A percentile compares a stretch with the other conserved stretches of the same genome.
These are phyloP conservation scores for Gastrolobium bilobum DNA, from an alignment of 306 rosid species.

Conservation along the genomic window DNA sequence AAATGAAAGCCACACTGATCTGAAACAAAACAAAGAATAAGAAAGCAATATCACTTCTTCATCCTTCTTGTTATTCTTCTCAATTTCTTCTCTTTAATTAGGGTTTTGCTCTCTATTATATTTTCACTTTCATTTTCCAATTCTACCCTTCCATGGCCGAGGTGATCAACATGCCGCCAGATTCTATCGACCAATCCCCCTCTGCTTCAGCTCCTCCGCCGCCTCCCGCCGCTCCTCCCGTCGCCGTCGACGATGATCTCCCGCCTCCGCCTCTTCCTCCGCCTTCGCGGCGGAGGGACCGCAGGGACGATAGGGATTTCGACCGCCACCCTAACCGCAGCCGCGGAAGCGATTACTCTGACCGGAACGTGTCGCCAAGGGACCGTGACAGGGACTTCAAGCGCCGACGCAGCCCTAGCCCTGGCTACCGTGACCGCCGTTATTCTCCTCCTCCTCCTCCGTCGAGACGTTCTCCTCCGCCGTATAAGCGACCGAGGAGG, in stretches of 20 bases:
- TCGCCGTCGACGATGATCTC: constrained; percentile 54
- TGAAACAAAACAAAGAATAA: too few species aligned
- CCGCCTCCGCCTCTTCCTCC: constrained; percentile 51
- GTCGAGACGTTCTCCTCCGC: constrained; percentile 80
- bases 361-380: constrained; percentile 69
- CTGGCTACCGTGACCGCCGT: constrained; percentile 78
- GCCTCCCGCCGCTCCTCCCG: constrained; percentile 42
- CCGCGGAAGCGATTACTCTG: constrained; percentile 73
- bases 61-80: neutral
- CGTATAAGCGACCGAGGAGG: constrained; percentile 82
- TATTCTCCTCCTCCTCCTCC: constrained; percentile 65
- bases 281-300: constrained; percentile 63
- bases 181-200: constrained; percentile 71
- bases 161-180: constrained; percentile 77
- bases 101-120: neutral
- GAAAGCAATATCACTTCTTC: neutral
- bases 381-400: constrained; percentile 82
- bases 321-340: constrained; percentile 82
- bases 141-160: constrained; percentile 73
- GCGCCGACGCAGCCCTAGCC: constrained; percentile 85
- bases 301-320: constrained; percentile 73
- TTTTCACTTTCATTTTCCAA: neutral
- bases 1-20: too few species aligned
- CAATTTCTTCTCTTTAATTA: neutral
- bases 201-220: constrained; percentile 53